These are phyloP conservation scores for Trebouxia sp. DNA, from an alignment of 139 green algal species.

Conservation along the genomic window DNA sequence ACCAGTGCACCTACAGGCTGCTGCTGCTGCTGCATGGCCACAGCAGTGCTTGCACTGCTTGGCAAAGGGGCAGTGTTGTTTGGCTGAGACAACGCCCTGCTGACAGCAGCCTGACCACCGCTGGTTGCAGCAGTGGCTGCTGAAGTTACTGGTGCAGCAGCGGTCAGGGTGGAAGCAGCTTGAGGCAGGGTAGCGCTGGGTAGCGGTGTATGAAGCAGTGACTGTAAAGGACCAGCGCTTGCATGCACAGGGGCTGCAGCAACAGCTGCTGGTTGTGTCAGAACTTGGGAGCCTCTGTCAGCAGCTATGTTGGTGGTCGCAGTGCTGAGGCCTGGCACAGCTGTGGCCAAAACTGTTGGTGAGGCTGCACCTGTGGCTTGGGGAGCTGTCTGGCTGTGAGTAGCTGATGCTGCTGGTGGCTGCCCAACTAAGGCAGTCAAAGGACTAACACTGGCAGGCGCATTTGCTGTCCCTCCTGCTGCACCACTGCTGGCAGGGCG, in stretches of 20 bases:
- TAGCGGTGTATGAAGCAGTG: too few relatives aligned
- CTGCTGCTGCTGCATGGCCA: too few relatives aligned
- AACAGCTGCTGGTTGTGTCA: neutral
- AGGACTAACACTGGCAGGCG: neutral
- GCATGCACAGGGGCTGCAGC: neutral
- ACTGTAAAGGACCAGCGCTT: neutral
- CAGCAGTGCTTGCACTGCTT: too few relatives aligned
- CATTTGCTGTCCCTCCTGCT: neutral
- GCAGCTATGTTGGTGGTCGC: neutral
- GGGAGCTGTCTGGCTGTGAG: too few relatives aligned
- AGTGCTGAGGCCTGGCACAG: neutral
- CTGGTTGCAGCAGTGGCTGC: neutral
- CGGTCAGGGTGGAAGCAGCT: too few relatives aligned
- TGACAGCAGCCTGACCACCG: neutral
- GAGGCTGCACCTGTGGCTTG: too few relatives aligned
- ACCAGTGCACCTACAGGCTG: neutral
- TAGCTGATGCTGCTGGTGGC: neutral
- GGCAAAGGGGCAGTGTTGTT: too few relatives aligned
- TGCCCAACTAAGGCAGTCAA: neutral
- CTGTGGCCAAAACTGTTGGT: neutral
- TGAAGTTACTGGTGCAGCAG: neutral
- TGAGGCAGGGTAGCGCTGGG: too few relatives aligned
- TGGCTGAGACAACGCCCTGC: neutral
- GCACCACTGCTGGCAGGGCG: neutral
- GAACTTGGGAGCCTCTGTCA: neutral